A percentile compares a stretch with the other conserved stretches of the same genome.
These are phyloP conservation scores for Phialemonium atrogriseum DNA, from an alignment of 2,329 filamentous ascomycete genomes.

Conservation along the genomic window DNA sequence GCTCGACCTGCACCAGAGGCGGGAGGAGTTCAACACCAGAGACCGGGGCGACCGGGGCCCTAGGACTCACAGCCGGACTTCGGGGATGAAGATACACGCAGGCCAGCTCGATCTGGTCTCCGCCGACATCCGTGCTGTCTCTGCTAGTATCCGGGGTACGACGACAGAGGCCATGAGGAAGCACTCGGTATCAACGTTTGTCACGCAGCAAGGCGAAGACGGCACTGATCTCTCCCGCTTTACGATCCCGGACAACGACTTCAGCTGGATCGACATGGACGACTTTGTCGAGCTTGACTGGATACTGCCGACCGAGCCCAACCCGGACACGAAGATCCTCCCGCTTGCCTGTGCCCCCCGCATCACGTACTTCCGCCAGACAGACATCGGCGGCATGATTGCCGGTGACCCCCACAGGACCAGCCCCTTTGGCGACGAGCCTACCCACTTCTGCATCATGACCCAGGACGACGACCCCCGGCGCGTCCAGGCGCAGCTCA, in stretches of 20 bases:
- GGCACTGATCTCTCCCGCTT: constrained; percentile 76
- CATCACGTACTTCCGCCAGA: constrained; percentile 95
- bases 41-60: constrained; percentile 71
- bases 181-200: constrained; percentile 41
- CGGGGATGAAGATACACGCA: constrained; percentile 90
- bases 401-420: constrained; percentile 73
- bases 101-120: constrained; percentile 87
- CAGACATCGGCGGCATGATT: constrained; percentile 76
- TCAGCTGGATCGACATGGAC: constrained; percentile 98
- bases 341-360: constrained; percentile 89
- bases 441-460: constrained; percentile 94
- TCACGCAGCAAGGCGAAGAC: constrained; percentile 44
- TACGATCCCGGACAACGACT: constrained; percentile 89
- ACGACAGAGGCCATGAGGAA: constrained; percentile 67
- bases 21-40: constrained; percentile 81
- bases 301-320: constrained; percentile 83
- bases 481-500: constrained; percentile 77
- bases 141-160: constrained; percentile 78
- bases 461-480: constrained; percentile 82
- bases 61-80: constrained; percentile 72
- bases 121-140: constrained; percentile 87
- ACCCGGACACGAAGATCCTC: constrained; percentile 88
- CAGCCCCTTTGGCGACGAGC: constrained; percentile 87
- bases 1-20: constrained; percentile 87
- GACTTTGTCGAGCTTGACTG: constrained; percentile 98